Conservation (phyloP, 1,284 basidiomycete species). For the Thecaphora frezii region DNA sequence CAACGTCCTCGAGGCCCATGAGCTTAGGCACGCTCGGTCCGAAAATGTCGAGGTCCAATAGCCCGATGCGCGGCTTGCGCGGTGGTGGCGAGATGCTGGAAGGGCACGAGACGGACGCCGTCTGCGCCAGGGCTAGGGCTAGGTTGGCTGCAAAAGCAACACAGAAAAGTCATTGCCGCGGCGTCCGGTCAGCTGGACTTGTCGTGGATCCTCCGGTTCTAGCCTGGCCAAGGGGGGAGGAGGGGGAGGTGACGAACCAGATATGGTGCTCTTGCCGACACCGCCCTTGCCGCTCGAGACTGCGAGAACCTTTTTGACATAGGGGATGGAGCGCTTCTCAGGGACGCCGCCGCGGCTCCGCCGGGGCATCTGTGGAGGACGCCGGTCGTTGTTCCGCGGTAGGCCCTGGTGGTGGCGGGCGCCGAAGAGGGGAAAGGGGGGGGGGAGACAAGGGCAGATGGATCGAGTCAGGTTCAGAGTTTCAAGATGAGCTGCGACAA, state of each 20-base stretch:
- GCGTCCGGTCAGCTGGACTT: too few species aligned
- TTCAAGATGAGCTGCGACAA: too few species aligned
- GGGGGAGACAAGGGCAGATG: neutral
- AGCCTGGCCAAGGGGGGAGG: too few species aligned
- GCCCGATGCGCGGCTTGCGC: constrained; percentile 68
- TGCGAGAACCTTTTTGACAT: constrained; percentile 69
- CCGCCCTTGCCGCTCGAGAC: constrained; percentile 96
- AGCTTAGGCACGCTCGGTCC: constrained; percentile 93
- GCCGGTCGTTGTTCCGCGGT: constrained; percentile 47
- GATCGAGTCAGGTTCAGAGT: too few species aligned
- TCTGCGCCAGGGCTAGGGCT: constrained; percentile 68
- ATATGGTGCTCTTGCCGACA: constrained; percentile 92
- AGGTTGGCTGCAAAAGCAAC: constrained; percentile 84
- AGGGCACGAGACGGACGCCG: constrained; percentile 4
- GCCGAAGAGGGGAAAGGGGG: too few species aligned
- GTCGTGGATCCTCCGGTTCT: too few species aligned
- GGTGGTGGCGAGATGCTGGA: constrained; percentile 2
- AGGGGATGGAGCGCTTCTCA: constrained; percentile 62
- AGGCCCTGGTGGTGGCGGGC: constrained; percentile 19
- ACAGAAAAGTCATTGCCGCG: too few species aligned
- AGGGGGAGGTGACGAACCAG: constrained; percentile 65
- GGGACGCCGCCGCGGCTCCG: constrained; percentile 60
- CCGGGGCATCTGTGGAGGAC: constrained; percentile 50
- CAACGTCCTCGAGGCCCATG: constrained; percentile 81
- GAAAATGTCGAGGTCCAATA: constrained; percentile 93